Base-by-base conservation (phyloP, 1,139 yeast species). In the Blastobotrys illinoisensis region DNA sequence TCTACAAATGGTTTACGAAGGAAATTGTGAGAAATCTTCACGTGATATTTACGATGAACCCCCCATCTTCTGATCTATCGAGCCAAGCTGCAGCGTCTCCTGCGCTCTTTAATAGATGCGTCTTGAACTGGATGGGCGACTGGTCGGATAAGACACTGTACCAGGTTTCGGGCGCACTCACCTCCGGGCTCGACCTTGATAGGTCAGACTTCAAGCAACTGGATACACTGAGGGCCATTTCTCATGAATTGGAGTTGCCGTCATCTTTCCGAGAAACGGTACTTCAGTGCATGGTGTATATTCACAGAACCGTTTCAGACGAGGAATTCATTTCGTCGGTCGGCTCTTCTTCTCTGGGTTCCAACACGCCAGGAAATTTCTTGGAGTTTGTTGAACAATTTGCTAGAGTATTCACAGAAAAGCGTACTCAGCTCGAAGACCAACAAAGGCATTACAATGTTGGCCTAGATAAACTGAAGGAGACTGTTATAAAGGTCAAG, bases 41-140 rank as follows among this genome's bases (percentile, higher is more conserved):
- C 67, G 91, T 91, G 23, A 81, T 90, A 0, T 89, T 91, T 65
- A 88, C 90, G 0, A 79, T 89, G 62, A 80, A 82, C 57, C 85
- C 85, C 11, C 79, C 85, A 2, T 71, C 74, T 4, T 69, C 71
- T 26, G 70, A 70, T 1, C 64, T 72, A 1, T 65, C 76, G 0
- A 67, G 77, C 1, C 73, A 71, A 20, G 78, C 84, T 2, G 77
- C 86, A 5, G 77, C 91, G 0, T 91, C 98, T 0, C 96, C 98
- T 0, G 98, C 99, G 0, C 72, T 93, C 44, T 86, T 89, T 71
- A 93, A 93, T 65, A 76, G 99, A 64, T 93, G 98, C 73, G 95
- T 89, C 3, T 71, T 91, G 46, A 83, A 85, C 65, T 89, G 95
- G 91, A 84, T 89, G 85, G 96, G 96, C 2, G 82, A 83, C 55